phyloP scores from a whole-genome alignment of 768 basidiomycete genomes.

The Amanita rubescens region DNA sequence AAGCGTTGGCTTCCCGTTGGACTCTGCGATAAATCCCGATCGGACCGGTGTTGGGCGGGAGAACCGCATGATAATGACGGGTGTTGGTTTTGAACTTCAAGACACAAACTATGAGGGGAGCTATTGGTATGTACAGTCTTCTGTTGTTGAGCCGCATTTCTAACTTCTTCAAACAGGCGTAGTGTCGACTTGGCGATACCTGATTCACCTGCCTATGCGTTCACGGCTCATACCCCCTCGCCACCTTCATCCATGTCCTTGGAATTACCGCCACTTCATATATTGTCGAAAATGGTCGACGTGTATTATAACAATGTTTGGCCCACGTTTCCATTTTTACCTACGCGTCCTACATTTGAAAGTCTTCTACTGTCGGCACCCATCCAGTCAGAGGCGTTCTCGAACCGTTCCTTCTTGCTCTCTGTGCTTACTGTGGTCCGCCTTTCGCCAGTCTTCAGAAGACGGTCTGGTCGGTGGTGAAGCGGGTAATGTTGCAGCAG shows the following conservation, averaged over 20 bases:
- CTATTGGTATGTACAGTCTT: conserved; percentile 8
- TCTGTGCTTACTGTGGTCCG: conserved; percentile 23
- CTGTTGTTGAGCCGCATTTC: neutral
- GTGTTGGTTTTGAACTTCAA: neutral
- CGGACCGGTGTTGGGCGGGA: neutral
- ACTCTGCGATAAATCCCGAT: neutral
- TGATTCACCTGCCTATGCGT: conserved; percentile 6
- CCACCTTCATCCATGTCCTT: conserved; percentile 7
- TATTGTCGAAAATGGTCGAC: conserved; percentile 18
- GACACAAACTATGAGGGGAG: conserved; percentile 9
- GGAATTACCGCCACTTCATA: conserved; percentile 21
- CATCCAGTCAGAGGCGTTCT: conserved; percentile 8
- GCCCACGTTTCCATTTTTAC: conserved; percentile 19
- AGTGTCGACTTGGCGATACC: conserved; percentile 10
- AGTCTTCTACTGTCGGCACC: conserved; percentile 9
- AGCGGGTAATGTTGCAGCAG: conserved; percentile 18
- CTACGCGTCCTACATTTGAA: conserved; percentile 10
- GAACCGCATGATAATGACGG: neutral
- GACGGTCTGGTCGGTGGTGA: conserved; percentile 8
- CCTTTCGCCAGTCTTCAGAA: conserved; percentile 12
- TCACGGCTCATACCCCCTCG: conserved; percentile 3
- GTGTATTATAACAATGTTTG: conserved; percentile 19
- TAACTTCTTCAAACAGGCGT: conserved; percentile 6
- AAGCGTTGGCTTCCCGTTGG: neutral
- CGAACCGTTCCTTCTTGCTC: conserved; percentile 18